Evolutionary conservation across 805 yeast genomes (phyloP).

Genomic region (Debaryomyces prosopidis): DNA sequence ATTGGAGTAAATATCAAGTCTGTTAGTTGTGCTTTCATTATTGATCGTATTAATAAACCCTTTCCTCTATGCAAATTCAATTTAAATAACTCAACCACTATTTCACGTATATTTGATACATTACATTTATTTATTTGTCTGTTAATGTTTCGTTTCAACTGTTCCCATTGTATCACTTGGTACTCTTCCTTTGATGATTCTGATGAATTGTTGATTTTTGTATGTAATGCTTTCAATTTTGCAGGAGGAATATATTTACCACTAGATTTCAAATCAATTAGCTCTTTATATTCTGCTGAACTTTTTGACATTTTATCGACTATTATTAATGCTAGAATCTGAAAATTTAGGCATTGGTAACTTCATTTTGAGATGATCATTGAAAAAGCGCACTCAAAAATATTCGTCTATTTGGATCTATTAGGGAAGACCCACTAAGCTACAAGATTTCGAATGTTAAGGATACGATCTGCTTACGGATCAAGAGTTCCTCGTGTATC

Average conservation of each 20-base stretch:
- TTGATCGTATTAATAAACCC: constrained; percentile 57
- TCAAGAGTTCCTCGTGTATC: no score
- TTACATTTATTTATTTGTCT: constrained; percentile 49
- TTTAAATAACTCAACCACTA: constrained; percentile 51
- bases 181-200: constrained; percentile 6
- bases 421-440: neutral
- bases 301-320: neutral
- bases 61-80: constrained; percentile 61
- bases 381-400: neutral
- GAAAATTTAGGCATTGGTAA: neutral
- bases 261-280: neutral
- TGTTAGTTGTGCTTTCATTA: constrained; percentile 54
- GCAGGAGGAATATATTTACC: constrained; percentile 60
- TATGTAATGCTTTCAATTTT: constrained; percentile 43
- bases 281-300: constrained; percentile 4
- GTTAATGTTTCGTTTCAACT: constrained; percentile 47
- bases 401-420: neutral
- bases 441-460: neutral
- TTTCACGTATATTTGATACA: constrained; percentile 46
- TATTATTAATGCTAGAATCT: no score
- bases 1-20: constrained; percentile 43
- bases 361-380: neutral
- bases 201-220: constrained; percentile 9
- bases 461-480: neutral
- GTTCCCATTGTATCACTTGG: constrained; percentile 61